A percentile compares a stretch with the other conserved stretches of the same genome.
These are phyloP conservation scores for Pachysandra terminalis DNA, from an alignment of 164 flowering plant species.

Conservation along the genomic window DNA sequence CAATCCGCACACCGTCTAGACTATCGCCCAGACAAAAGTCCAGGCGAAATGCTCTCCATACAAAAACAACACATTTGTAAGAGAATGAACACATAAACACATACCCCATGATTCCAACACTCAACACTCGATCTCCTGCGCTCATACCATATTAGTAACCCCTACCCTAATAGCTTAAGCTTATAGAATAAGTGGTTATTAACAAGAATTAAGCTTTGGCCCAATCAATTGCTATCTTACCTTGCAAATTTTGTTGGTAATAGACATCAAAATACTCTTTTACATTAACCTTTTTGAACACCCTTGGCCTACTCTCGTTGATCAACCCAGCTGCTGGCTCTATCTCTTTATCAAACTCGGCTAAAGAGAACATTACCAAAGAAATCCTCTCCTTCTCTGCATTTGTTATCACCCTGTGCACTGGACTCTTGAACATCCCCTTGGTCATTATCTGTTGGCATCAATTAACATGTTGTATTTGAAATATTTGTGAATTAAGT, in stretches of 20 bases:
- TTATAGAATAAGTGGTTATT: no score
- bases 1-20: no score
- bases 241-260: slow-evolving; percentile 32
- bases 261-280: slow-evolving; percentile 25
- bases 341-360: slow-evolving; percentile 26
- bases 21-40: no score
- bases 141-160: no score
- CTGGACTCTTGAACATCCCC: slow-evolving; percentile 49
- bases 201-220: slow-evolving; percentile 18
- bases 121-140: no score
- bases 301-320: slow-evolving; percentile 33
- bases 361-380: slow-evolving; percentile 28
- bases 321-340: slow-evolving; percentile 28
- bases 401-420: slow-evolving; percentile 43
- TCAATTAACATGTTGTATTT: not conserved
- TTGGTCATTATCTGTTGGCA: slow-evolving; percentile 48
- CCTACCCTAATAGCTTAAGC: no score
- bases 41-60: no score
- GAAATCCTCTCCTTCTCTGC: slow-evolving; percentile 33
- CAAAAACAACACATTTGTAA: no score
- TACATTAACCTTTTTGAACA: slow-evolving; percentile 30
- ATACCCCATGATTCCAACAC: no score
- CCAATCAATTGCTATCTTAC: slow-evolving; percentile 34
- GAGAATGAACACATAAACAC: no score
- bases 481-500: not conserved